Base-by-base conservation (phyloP, 2,329 filamentous ascomycete genomes). In the Aspergillus quadricinctus region DNA sequence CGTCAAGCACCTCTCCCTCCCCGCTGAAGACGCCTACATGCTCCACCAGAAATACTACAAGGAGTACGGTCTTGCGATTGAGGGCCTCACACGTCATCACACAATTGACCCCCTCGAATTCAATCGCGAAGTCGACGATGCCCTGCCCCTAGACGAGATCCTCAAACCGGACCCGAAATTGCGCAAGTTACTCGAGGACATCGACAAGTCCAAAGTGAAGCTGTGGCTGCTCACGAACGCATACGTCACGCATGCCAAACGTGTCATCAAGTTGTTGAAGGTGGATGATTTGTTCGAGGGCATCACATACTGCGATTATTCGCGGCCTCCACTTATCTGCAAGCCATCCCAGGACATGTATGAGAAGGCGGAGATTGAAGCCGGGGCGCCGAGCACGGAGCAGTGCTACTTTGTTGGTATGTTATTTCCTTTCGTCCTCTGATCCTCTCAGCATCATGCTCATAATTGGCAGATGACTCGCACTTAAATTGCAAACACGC, bases 201-300 rank as follows among this genome's bases (percentile, higher is more conserved):
- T 99, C 53, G 92, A 99, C 74, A 87, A 75, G 57, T 83, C 78
- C 67, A 95, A 95, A 71, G 89, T 97, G 61, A 91, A 86, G 61
- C 78, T 92, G 29, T 99, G 95, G 94, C 84, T 99, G 1, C 88
- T 99, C 67, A 99, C 95, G 1, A 99, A 99, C 69, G 94, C 95
- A 23, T 97, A 99, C 68, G 79, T 95, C 61, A 97, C 81, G 35
- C 94, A 99, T 68, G 94, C 86, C 31, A 87, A 84, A 68, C 79
- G 92, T 45, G 94, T 99, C 0, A 85, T 97, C 11, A 85, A 82
- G 58, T 78, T 99, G 21, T 80, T 99, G 1, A 87, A 83, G 2
- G 80, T 99, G 25, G 92, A 95, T 1, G 90, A 96, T 70, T 77
- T 93, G 27, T 99, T 99, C 69, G 93, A 97, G 61, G 94, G 94